Base-by-base conservation (phyloP, 352 stramenopile species). In the Phytophthora meadii region DNA sequence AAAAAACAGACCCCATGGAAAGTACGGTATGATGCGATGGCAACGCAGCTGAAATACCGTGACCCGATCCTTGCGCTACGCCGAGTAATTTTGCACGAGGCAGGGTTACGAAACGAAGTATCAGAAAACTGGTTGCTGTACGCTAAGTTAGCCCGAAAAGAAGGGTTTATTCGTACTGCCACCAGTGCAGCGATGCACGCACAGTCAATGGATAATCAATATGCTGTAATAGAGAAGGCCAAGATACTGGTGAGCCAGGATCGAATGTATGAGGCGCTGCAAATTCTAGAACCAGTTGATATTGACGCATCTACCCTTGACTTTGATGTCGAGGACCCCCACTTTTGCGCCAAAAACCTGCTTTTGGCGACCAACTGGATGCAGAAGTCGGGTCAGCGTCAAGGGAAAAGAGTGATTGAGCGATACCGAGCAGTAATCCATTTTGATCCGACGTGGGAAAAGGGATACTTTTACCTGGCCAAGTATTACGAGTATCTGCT, bases 331-430 rank as follows among this genome's bases (percentile, higher is more conserved):
- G 84, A 92, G 44, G 84, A 96, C 32, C 71, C 72, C 24, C 82
- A 88, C 37, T 87, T 87, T 34, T 86, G 77, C 68, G 92, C 92
- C 32, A 96, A 96, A 28, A 93, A 88, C 28, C 70, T 99, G 19
- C 80, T 99, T 5, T 80, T 98, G 37, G 87, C 95, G 9, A 99
- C 97, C 1, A 96, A 98, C 53, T 99, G 96, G 95, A 98, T 98
- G 81, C 93, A 98, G 67, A 92, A 97, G 54, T 97, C 87, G 17
- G 95, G 96, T 0, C 81, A 99, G 58, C 94, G 97, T 52, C 94
- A 98, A 75, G 94, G 90, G 4, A 86, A 87, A 51, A 96, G 98
- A 70, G 93, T 99, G 22, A 92, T 98, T 12, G 77, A 96, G 54
- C 80, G 97, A 32, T 99, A 99, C 70, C 72, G 97, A 75, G 89